phyloP scores from a whole-genome alignment of 163 green algal genomes.

The Prototheca wickerhamii region DNA sequence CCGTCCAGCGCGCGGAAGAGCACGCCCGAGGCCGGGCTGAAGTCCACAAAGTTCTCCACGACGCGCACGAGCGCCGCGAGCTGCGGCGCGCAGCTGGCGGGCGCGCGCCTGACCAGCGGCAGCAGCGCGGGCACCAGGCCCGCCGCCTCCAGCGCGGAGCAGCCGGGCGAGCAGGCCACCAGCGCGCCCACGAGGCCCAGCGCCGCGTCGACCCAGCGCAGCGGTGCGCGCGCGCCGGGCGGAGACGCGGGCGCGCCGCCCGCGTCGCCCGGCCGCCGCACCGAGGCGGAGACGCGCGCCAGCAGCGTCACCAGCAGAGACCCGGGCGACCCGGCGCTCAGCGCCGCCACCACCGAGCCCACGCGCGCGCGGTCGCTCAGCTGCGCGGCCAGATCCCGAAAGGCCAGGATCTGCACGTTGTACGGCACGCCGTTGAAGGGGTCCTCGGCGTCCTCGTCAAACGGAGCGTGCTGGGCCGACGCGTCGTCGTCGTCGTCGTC shows the following conservation, averaged over 20 bases:
- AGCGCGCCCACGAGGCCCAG: constrained; percentile 66
- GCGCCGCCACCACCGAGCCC: constrained; percentile 46
- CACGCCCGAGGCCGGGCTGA: constrained; percentile 39
- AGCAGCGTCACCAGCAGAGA: constrained; percentile 67
- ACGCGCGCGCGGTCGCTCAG: constrained; percentile 62
- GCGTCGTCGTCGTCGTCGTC: too few relatives aligned
- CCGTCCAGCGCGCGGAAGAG: constrained; percentile 75
- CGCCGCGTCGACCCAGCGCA: constrained; percentile 68
- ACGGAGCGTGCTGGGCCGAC: too few relatives aligned
- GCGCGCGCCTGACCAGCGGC: constrained; percentile 61
- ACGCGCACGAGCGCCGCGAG: constrained; percentile 65
- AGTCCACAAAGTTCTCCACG: constrained; percentile 87
- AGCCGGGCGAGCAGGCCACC: constrained; percentile 27
- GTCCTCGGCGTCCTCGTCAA: too few relatives aligned
- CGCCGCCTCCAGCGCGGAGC: constrained; percentile 63
- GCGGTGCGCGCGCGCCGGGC: constrained; percentile 15
- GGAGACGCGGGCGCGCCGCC: not conserved
- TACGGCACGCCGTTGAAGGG: constrained; percentile 37
- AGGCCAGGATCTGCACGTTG: constrained; percentile 55
- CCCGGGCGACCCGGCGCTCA: constrained; percentile 56
- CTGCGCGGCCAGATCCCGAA: constrained; percentile 64
- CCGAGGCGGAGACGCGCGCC: constrained; percentile 44
- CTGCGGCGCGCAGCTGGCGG: constrained; percentile 47
- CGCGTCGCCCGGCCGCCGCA: constrained; percentile 14
- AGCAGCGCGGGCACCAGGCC: constrained; percentile 74